Evolutionary conservation across 805 yeast species (phyloP), one percentile per base, ranked within the genome.

Genomic region (Vanderwaltozyma verrucispora): DNA sequence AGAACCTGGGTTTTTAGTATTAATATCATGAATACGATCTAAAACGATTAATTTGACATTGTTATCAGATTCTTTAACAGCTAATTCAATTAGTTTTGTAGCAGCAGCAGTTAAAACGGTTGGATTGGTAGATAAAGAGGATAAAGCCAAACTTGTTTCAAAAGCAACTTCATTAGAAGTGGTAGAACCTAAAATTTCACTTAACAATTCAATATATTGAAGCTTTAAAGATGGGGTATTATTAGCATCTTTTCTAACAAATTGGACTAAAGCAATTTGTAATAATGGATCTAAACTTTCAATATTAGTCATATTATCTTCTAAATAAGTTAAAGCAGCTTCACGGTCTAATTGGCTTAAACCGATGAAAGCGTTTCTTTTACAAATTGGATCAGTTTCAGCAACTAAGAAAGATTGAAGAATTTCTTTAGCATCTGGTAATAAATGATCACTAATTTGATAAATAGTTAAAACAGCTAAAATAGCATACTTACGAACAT

Each of bases 401-500:
- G 75, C 80, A 35, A 68, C 71, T 53, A 92, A 68, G 59, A 87
- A 84, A 38, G 73, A 72, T 46, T 70, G 67, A 47, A 89, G 69
- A 44, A 89, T 71, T 48, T 84, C 94, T 37, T 87, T 80, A n/a
- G 96, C 95, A 64, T 94, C 98, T 6, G 98, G 98, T 32, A 85
- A 72, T 56, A 92, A 72, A 63, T 83, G 89, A 29, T 82, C 87
- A 25, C 94, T 77, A 36, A 81, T 88, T 56, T 77, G 71, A 61
- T 74, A 82, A 49, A 92, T 84, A 18, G 94, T 77, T 51, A 72
- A 75, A 41, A 92, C 75, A 30, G 97, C 95, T 62, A 89, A 80
- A 17, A 86, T 88, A 6, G 98, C 98, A 58, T 92, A 89, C 62
- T 92, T 92, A 59, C 99, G 80, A 45, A 92, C 98, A 55, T 94